A percentile compares a stretch with the other conserved stretches of the same genome.
These are phyloP conservation scores for Manihot esculenta DNA, from an alignment of 441 rosid genomes.

Conservation along the genomic window DNA sequence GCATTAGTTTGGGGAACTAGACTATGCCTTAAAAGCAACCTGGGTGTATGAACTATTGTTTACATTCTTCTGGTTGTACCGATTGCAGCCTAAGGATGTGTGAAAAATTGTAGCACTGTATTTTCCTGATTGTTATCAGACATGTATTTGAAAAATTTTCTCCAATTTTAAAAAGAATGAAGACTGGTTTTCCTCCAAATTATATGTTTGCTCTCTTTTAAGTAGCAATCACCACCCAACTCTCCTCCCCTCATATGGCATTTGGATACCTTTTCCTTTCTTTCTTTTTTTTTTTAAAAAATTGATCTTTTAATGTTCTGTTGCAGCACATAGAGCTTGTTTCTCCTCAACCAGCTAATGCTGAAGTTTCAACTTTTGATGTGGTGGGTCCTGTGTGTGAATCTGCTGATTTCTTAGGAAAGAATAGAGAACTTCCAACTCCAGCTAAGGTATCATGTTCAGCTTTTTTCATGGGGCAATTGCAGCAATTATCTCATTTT, in stretches of 20 bases:
- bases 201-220: not conserved
- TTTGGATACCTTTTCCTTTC: not conserved
- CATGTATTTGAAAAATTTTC: no score
- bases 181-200: not conserved
- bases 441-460: conserved; percentile 58
- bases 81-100: not conserved
- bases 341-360: conserved; percentile 63
- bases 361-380: conserved; percentile 71
- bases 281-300: conserved; percentile 14
- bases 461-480: conserved; percentile 3
- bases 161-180: not conserved
- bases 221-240: not conserved
- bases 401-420: conserved; percentile 98
- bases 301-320: conserved; percentile 10
- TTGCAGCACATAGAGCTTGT: conserved; percentile 93
- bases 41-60: conserved; percentile 2
- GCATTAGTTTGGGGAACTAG: not conserved
- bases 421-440: conserved; percentile 88
- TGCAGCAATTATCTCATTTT: not conserved
- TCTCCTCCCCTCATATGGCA: not conserved
- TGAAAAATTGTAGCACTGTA: not conserved
- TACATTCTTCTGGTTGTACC: not conserved
- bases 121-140: not conserved
- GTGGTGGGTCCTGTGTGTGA: conserved; percentile 99
- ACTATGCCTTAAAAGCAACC: not conserved